Evolutionary conservation across 352 stramenopile genomes (phyloP), one percentile per base, ranked within the genome.

Genomic region (Phytophthora fragariae): DNA sequence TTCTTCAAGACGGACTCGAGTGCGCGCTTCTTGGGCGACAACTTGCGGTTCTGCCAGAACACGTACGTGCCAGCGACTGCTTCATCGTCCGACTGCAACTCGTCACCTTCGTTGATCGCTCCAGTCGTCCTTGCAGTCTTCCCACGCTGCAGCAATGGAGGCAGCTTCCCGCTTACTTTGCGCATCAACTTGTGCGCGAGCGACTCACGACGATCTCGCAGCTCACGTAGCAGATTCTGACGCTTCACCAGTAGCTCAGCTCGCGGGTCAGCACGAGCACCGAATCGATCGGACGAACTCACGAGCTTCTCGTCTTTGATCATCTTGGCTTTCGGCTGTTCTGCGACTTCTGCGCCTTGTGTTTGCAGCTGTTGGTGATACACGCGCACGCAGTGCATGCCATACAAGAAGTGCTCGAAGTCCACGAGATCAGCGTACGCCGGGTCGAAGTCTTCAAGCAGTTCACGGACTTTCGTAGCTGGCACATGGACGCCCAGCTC

Each of bases 391-490:
- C 86, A 90, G 66, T 92, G 85, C 88, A 94, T 94, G 63, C 84
- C 88, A 56, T 91, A 94, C 9, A 94, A 49, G 68, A 93, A 94
- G 64, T 94, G 86, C 53, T 94, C 88, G 57, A 93, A 89, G 72
- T 94, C 88, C 9, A 94, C 86, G 1, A 94, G 80, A 27, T 94
- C 88, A 9, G 83, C 84, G 55, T 91, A 94, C 21, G 85, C 88
- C 1, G 85, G 84, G 33, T 94, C 88, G 8, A 92, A 77, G 0
- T 76, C 80, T 31, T 75, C 14, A 1, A 94, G 70, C 59, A 90
- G 81, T 15, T 80, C 57, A 2, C 74, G 81, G 3, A 94, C 88
- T 49, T 83, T 78, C 0, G 75, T 65, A 0, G 80, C 57, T 10
- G 85, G 58, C 2, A 93, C 88, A 21, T 80, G 73, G 5, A 94